Conservation (phyloP, 2,329 filamentous ascomycete genomes). For the Colletotrichum sp. region DNA sequence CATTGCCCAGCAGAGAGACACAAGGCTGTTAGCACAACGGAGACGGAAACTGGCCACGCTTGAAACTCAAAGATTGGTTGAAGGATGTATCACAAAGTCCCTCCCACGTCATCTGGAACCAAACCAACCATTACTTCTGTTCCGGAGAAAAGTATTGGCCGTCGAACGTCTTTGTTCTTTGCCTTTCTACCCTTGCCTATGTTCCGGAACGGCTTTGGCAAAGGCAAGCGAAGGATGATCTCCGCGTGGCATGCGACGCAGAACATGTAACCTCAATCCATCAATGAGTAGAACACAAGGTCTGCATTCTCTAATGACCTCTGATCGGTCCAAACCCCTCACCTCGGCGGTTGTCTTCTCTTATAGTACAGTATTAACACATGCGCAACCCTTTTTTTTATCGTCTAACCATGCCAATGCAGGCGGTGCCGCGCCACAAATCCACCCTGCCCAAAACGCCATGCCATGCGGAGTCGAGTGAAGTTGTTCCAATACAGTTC, state of each 20-base stretch:
- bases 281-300: neutral
- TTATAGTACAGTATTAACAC: constrained; percentile 22
- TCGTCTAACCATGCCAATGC: constrained; percentile 21
- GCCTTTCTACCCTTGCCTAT: too few species aligned
- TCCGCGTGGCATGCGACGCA: neutral
- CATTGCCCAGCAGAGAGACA: too few species aligned
- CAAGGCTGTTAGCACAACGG: too few species aligned
- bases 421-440: constrained; percentile 17
- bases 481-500: constrained; percentile 22
- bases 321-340: neutral
- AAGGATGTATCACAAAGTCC: too few species aligned
- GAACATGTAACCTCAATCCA: neutral
- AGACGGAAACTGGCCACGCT: too few species aligned
- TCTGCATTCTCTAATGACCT: constrained; percentile 7
- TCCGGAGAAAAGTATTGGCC: too few species aligned
- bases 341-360: neutral
- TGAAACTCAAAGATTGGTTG: too few species aligned
- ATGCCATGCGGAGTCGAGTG: constrained; percentile 26
- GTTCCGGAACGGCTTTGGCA: neutral
- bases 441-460: constrained; percentile 21
- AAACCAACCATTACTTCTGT: too few species aligned
- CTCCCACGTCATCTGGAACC: too few species aligned
- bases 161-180: too few species aligned
- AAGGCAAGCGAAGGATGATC: neutral
- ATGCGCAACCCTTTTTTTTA: constrained; percentile 18